Evolutionary conservation across 108 stramenopile species (phyloP), one percentile per base, ranked within the genome.

Genomic region (Cyclostephanos invisitatus): DNA sequence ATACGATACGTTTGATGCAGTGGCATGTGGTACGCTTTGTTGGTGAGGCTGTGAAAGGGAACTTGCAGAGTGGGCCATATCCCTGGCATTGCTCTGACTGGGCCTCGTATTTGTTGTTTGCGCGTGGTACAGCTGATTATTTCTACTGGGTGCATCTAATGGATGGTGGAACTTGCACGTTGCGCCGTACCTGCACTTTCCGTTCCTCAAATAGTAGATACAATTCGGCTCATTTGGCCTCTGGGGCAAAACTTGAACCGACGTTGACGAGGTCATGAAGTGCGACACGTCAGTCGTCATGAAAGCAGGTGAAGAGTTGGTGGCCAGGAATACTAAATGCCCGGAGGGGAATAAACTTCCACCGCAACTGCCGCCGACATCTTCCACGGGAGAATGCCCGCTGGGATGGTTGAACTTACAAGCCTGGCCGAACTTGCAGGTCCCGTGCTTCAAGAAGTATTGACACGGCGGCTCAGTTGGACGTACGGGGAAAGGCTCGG

Each of bases 91-190:
- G 10, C 11, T 27, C 14, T 10, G 25, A 32, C 35, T 0, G 10
- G 38, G 48, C 60, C 74, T 62, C 25, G 24, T 28, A 24, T 56
- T 73, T 55, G 58, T 61, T 40, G 53, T 50, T 48, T 70, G 85
- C 18, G 58, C 5, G 6, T 51, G 36, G 28, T 62, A 55, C 4
- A 40, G 44, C 36, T 79, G 70, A 57, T 81, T 53, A 47, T 56
- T 59, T 54, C 69, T 84, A 64, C 17, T 74, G 35, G 47, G 47
- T 36, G 73, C 64, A 58, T 76, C 75, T 24, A 95, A 61, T 6
- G 96, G 96, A 70, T 96, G 96, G 64, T 96, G 96, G 66, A 93
- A 96, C 49, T 94, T 85, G 69, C 96, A 96, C 0, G 92, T 92
- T 38, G 88, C 83, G 24, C 96, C 96, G 67, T 92, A 96, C 79